Conservation (phyloP, 371 early-diverging fungal species). For the Ordospora pajunii region DNA sequence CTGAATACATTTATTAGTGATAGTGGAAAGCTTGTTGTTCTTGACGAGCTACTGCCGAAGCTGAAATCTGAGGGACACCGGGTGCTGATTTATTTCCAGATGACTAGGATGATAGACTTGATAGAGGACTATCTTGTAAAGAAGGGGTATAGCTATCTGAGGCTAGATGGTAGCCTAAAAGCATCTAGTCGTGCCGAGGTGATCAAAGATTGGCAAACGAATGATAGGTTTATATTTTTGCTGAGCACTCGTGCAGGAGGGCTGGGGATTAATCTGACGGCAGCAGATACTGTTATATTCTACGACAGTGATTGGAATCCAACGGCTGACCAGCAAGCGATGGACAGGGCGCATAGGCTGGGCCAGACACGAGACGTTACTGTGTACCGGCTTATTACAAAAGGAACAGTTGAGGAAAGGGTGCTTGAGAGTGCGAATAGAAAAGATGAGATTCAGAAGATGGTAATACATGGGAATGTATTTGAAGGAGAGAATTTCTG, state of each 20-base stretch:
- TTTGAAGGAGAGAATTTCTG: conserved; percentile 48
- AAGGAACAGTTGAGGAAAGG: conserved; percentile 63
- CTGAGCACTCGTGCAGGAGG: conserved; percentile 71
- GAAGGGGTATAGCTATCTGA: conserved; percentile 65
- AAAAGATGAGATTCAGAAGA: conserved; percentile 88
- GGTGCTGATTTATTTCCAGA: conserved; percentile 90
- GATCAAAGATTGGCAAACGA: conserved; percentile 66
- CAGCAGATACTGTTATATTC: conserved; percentile 62
- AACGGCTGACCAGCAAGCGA: conserved; percentile 61
- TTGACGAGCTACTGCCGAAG: conserved; percentile 74
- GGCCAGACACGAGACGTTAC: conserved; percentile 62
- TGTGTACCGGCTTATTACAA: conserved; percentile 59
- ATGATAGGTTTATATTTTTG: conserved; percentile 72
- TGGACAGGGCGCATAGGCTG: conserved; percentile 61
- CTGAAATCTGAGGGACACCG: conserved; percentile 81
- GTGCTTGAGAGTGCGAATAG: conserved; percentile 75
- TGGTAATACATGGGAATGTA: conserved; percentile 75
- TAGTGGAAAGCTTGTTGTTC: conserved; percentile 78
- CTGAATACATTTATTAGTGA: conserved; percentile 73
- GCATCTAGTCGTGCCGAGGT: conserved; percentile 74
- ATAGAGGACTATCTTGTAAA: conserved; percentile 66
- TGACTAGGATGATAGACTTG: conserved; percentile 92
- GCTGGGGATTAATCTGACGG: conserved; percentile 61
- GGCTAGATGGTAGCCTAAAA: conserved; percentile 88
- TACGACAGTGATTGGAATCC: conserved; percentile 63